Conservation (phyloP, 2,329 filamentous ascomycete genomes). For the Alternaria triticimaculans region DNA sequence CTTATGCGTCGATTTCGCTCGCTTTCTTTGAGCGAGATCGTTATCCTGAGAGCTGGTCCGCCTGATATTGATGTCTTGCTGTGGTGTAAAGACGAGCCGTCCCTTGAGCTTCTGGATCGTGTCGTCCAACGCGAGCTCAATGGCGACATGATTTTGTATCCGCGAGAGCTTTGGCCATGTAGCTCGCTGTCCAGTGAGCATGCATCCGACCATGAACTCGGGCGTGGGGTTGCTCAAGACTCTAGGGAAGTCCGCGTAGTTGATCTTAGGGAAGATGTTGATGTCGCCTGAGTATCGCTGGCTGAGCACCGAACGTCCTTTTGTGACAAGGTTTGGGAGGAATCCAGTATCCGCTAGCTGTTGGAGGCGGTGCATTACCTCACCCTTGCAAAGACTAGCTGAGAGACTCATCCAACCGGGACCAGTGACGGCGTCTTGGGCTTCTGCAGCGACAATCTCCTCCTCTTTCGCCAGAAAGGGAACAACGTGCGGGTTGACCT, state of each 20-base stretch:
- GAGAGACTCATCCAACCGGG: constrained; percentile 69
- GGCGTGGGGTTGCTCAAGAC: constrained; percentile 84
- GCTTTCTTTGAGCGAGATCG: constrained; percentile 18
- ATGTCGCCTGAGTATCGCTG: constrained; percentile 96
- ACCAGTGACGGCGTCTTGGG: constrained; percentile 48
- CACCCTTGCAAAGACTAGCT: constrained; percentile 76
- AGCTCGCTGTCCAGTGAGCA: constrained; percentile 79
- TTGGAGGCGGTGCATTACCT: constrained; percentile 80
- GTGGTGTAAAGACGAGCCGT: constrained; percentile 71
- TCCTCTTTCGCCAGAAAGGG: constrained; percentile 83
- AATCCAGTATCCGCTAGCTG: constrained; percentile 81
- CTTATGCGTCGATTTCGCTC: constrained; percentile 30
- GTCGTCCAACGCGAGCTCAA: constrained; percentile 82
- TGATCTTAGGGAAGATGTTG: constrained; percentile 85
- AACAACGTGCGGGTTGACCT: constrained; percentile 93
- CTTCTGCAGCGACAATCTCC: constrained; percentile 51
- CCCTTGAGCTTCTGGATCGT: constrained; percentile 74
- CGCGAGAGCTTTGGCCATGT: constrained; percentile 91
- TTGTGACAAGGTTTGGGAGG: constrained; percentile 79
- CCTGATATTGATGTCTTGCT: constrained; percentile 52
- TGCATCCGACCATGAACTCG: constrained; percentile 84
- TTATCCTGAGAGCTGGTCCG: constrained; percentile 37
- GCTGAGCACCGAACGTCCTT: constrained; percentile 79
- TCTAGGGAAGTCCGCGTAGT: constrained; percentile 73
- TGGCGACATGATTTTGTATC: constrained; percentile 84